Base-by-base conservation (phyloP, 208 protist species). In the Wallacemonas sp. region DNA sequence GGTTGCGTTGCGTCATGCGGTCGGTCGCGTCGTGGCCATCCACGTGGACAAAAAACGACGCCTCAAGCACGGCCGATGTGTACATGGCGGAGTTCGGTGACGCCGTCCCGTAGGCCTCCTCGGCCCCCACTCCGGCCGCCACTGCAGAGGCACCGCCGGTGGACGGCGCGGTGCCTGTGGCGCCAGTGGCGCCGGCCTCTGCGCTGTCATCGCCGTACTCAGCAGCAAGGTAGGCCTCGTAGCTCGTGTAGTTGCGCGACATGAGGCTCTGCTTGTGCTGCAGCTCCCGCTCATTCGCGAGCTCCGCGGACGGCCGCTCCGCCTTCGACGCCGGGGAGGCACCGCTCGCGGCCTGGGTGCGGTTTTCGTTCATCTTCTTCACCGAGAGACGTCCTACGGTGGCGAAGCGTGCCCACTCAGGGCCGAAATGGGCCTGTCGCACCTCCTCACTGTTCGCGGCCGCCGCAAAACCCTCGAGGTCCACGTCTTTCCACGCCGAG, bases 351-450 rank as follows among this genome's bases (percentile, higher is more conserved):
- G 67, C 62, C 16, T 66, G 16, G 11, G 29, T 20, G 39, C 63
- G 52, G 12, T 73, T 61, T 41, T 85, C 77, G 49, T 79, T 74
- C 83, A 86, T 86, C 55, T 82, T 87, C 57, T 83, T 74, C 0
- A 89, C 69, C 0, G 86, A 86, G 12, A 91, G 14, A 20, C 81
- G 76, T 1, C 84, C 89, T 2, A 94, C 76, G 4, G 86, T 91
- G 25, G 79, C 79, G 41, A 92, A 89, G 25, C 76, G 70, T 2
- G 89, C 76, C 89, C 89, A 94, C 61, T 87, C 79, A 1, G 89
- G 89, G 7, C 89, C 89, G 65, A 94, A 92, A 66, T 94, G 89
- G 0, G 83, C 77, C 62, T 82, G 65, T 2, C 76, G 77, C 49
- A 94, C 79, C 68, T 88, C 81, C 18, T 74, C 78, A 49, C 84